A percentile compares a stretch with the other conserved stretches of the same genome.
Evolutionary conservation across 306 rosid genomes (phyloP).

Genomic region (Begonia peltatifolia): DNA sequence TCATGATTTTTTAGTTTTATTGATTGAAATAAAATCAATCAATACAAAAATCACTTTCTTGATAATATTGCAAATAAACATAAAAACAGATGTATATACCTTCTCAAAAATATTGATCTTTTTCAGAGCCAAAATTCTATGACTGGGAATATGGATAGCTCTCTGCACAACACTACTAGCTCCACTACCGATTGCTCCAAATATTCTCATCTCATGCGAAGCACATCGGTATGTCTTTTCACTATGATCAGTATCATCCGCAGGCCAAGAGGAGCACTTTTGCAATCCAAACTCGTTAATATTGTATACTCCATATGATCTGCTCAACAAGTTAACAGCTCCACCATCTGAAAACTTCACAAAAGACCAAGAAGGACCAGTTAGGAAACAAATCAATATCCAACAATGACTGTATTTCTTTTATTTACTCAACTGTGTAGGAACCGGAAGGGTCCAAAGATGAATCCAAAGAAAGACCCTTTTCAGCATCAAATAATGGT

Average conservation of each 20-base stretch:
- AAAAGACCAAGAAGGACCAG: conserved; percentile 5
- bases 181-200: conserved; percentile 95
- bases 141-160: conserved; percentile 82
- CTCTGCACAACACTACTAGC: conserved; percentile 96
- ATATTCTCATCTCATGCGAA: conserved; percentile 77
- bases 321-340: conserved; percentile 76
- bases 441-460: conserved; percentile 71
- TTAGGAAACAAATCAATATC: conserved; percentile 5
- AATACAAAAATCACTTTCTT: too few relatives aligned
- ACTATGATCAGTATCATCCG: conserved; percentile 24
- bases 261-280: conserved; percentile 53
- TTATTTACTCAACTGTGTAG: conserved; percentile 42
- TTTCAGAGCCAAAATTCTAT: conserved; percentile 74
- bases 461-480: conserved; percentile 52
- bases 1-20: too few relatives aligned
- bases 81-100: conserved; percentile 22
- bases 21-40: too few relatives aligned
- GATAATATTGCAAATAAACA: neutral
- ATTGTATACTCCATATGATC: conserved; percentile 84
- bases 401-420: neutral
- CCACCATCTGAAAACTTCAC: conserved; percentile 77
- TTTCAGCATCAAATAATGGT: conserved; percentile 50
- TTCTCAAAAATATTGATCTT: conserved; percentile 94
- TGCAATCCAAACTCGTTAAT: conserved; percentile 88
- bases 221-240: conserved; percentile 69